A percentile compares a stretch with the other conserved stretches of the same genome.
Conservation (phyloP, 2,329 filamentous ascomycete species). For the Pseudogymnoascus sp. region DNA sequence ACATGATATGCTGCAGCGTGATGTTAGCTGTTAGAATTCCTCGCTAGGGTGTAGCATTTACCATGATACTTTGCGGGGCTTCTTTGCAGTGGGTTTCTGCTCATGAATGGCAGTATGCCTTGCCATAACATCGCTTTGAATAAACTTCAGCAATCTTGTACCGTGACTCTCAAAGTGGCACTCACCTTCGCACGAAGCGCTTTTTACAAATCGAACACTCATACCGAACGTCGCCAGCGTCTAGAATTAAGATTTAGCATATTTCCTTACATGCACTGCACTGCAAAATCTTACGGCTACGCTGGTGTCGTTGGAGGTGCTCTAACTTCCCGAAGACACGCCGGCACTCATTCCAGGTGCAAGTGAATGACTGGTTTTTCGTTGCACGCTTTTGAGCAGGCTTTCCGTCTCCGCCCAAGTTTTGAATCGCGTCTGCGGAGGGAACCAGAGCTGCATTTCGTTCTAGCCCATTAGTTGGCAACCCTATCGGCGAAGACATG, state of each 20-base stretch:
- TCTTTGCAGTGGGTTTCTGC: slow-evolving; percentile 10
- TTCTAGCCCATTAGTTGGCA: not conserved
- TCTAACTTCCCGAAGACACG: slow-evolving; percentile 15
- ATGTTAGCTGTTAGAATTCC: slow-evolving; percentile 6
- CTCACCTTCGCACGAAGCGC: slow-evolving; percentile 16
- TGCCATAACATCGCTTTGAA: slow-evolving; percentile 15
- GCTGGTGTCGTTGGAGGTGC: slow-evolving; percentile 16
- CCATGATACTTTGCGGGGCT: slow-evolving; percentile 15
- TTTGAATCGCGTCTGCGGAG: not conserved
- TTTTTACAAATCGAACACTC: slow-evolving; percentile 16
- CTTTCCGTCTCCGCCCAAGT: not conserved
- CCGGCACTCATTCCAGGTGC: slow-evolving; percentile 14
- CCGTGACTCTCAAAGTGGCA: not conserved
- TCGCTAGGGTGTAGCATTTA: not conserved
- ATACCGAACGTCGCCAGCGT: slow-evolving; percentile 15
- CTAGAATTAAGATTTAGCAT: slow-evolving; percentile 8
- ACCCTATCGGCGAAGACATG: slow-evolving; percentile 5
- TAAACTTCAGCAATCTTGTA: slow-evolving; percentile 3
- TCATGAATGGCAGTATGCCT: slow-evolving; percentile 15
- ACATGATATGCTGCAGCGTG: slow-evolving; percentile 12
- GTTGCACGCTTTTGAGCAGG: not conserved
- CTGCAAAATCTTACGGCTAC: slow-evolving; percentile 13
- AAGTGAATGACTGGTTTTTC: slow-evolving; percentile 11
- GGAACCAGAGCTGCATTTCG: not conserved
- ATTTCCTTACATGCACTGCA: not conserved